Percentiles rank a stretch among this genome's conserved stretches.
Conservation (phyloP, 139 green algal genomes). For the Asterochloris sp. region DNA sequence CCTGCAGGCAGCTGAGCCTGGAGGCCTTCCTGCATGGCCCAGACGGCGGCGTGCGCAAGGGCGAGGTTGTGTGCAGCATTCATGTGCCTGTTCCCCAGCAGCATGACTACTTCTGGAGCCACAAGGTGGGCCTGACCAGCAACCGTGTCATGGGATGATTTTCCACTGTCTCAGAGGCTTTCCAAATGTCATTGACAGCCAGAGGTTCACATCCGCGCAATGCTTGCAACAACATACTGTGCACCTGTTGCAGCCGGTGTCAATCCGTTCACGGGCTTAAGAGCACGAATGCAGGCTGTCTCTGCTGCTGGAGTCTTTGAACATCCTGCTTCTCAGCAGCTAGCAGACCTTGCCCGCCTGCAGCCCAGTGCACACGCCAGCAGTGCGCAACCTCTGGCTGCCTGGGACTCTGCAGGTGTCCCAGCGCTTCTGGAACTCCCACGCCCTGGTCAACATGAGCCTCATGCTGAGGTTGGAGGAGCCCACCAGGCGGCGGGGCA, state of each 20-base stretch:
- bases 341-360: too few species aligned
- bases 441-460: slow-evolving; percentile 45
- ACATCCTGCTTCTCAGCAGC: too few species aligned
- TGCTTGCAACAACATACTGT: not conserved
- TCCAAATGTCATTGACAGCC: too few species aligned
- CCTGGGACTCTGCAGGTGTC: slow-evolving; percentile 30
- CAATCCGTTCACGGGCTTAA: not conserved
- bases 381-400: not conserved
- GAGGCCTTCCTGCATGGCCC: not conserved
- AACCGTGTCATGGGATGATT: not conserved
- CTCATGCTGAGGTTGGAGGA: slow-evolving; percentile 16
- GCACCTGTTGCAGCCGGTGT: not conserved
- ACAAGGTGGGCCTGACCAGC: slow-evolving; percentile 19
- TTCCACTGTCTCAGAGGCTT: too few species aligned
- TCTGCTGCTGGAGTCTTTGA: too few species aligned
- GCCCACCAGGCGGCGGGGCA: not conserved
- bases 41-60: slow-evolving; percentile 6
- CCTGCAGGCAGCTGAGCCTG: slow-evolving; percentile 2
- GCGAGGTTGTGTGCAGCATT: slow-evolving; percentile 19
- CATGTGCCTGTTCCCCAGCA: slow-evolving; percentile 1
- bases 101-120: slow-evolving; percentile 30
- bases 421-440: slow-evolving; percentile 40
- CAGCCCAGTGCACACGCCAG: too few species aligned
- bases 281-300: too few species aligned
- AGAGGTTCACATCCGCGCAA: too few species aligned